A percentile compares a stretch with the other conserved stretches of the same genome.
Evolutionary conservation across 2,329 filamentous ascomycete genomes (phyloP).

Genomic region (Ophiostoma triangulosporum): DNA sequence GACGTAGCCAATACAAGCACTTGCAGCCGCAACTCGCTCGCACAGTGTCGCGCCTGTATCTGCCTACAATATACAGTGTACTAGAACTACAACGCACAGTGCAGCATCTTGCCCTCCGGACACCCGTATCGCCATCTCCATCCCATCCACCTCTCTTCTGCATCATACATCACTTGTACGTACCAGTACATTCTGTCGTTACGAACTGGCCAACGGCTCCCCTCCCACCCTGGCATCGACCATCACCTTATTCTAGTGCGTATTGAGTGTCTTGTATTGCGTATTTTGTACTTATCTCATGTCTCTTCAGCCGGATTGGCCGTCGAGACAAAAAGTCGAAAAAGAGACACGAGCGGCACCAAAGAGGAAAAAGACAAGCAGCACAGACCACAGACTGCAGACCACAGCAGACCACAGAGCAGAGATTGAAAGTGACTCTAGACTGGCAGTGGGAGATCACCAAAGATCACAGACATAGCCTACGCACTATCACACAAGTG

Average conservation of each 20-base stretch:
- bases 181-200: background rate
- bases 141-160: slow-evolving; percentile 2
- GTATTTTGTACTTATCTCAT: background rate
- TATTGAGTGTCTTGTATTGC: background rate
- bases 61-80: background rate
- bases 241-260: background rate
- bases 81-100: too few relatives aligned
- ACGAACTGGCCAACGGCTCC: background rate
- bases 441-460: too few relatives aligned
- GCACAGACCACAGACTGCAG: background rate
- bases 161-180: too few relatives aligned
- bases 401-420: too few relatives aligned
- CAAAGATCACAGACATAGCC: too few relatives aligned
- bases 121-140: too few relatives aligned
- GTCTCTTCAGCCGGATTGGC: background rate
- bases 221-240: background rate
- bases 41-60: background rate
- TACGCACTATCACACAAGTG: background rate
- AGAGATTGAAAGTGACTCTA: too few relatives aligned
- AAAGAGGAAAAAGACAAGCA: background rate
- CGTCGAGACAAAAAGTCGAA: background rate
- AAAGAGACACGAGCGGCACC: background rate
- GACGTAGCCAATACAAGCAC: background rate
- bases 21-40: background rate
- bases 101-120: background rate